phyloP scores from a whole-genome alignment of 257 asterid species.

The Paulownia fortunei region DNA sequence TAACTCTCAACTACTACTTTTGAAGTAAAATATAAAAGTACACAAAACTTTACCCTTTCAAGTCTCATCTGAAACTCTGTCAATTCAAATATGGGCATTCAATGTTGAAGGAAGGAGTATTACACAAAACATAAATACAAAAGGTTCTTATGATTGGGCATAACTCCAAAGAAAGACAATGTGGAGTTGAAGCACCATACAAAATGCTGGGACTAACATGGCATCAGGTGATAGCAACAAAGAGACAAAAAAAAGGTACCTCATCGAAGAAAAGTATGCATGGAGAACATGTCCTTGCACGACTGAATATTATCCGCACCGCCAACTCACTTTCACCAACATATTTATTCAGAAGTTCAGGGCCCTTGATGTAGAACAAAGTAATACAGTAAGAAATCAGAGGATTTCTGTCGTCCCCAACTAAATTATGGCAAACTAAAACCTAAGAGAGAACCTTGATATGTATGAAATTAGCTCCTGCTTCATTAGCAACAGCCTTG shows the following conservation, averaged over 20 bases:
- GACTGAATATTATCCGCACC: slow-evolving; percentile 76
- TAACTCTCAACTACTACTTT: background rate
- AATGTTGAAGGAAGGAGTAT: background rate
- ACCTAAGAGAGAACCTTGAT: slow-evolving; percentile 59
- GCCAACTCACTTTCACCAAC: slow-evolving; percentile 97
- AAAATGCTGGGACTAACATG: slow-evolving; percentile 2
- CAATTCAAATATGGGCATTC: background rate
- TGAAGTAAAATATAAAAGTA: background rate
- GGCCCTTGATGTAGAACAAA: slow-evolving; percentile 64
- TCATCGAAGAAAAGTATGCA: slow-evolving; percentile 94
- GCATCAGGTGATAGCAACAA: background rate
- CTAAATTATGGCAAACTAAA: slow-evolving; percentile 17
- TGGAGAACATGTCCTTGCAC: slow-evolving; percentile 96
- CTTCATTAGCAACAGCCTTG: slow-evolving; percentile 94
- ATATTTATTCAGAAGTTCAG: slow-evolving; percentile 83
- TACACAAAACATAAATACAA: background rate
- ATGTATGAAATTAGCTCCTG: slow-evolving; percentile 92
- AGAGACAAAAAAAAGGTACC: slow-evolving; percentile 45
- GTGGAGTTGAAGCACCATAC: slow-evolving; percentile 23
- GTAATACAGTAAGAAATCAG: slow-evolving; percentile 18
- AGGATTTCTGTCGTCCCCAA: background rate
- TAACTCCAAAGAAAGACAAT: background rate
- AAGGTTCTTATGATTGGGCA: background rate
- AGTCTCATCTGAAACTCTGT: background rate
- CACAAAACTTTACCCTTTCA: background rate